Conservation (phyloP, 495 filamentous ascomycete species). For the Platismatia glauca region DNA sequence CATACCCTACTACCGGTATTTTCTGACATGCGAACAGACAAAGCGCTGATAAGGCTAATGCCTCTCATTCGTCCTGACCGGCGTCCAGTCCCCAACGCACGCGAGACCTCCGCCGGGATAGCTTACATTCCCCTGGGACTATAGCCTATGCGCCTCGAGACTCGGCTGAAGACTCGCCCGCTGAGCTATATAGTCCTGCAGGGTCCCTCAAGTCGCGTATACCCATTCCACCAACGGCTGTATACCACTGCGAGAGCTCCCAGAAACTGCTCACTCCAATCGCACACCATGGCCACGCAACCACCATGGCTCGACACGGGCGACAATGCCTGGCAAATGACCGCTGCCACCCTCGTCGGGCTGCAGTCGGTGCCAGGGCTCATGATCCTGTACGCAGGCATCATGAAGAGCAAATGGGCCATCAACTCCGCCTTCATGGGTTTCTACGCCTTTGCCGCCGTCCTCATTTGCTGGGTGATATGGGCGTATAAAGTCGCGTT, state of each 20-base stretch:
- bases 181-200: constrained; percentile 1
- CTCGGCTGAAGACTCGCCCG: background rate
- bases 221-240: background rate
- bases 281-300: constrained; percentile 17
- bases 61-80: constrained; percentile 11
- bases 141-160: background rate
- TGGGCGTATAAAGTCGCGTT: constrained; percentile 48
- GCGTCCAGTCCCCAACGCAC: background rate
- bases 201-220: background rate
- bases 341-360: constrained; percentile 45
- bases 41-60: constrained; percentile 8
- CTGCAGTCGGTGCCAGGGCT: constrained; percentile 47
- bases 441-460: constrained; percentile 47
- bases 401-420: constrained; percentile 51
- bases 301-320: constrained; percentile 41
- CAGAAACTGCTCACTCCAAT: background rate
- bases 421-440: constrained; percentile 50
- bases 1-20: background rate
- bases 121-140: background rate
- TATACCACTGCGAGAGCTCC: background rate
- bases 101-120: background rate
- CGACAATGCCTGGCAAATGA: constrained; percentile 51
- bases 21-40: constrained; percentile 6
- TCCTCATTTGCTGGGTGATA: constrained; percentile 49
- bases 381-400: constrained; percentile 46